Evolutionary conservation across 805 yeast genomes (phyloP).

Genomic region (Lipomyces lipofer): DNA sequence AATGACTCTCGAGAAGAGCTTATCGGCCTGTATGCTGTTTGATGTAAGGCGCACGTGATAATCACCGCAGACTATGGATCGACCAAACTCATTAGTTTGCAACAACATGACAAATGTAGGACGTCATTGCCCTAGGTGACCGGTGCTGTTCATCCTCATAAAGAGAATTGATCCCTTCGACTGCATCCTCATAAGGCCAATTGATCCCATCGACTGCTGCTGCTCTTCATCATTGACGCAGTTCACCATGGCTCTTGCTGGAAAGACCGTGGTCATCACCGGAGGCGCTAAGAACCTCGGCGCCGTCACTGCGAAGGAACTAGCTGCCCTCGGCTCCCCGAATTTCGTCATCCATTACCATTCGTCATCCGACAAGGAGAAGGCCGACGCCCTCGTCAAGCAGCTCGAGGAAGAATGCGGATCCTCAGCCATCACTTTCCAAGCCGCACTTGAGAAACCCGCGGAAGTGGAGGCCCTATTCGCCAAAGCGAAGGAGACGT

Average conservation of each 20-base stretch:
- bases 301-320: constrained; percentile 51
- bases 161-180: no score
- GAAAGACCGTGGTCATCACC: constrained; percentile 56
- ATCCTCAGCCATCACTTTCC: constrained; percentile 47
- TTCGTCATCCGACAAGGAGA: constrained; percentile 44
- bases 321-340: constrained; percentile 54
- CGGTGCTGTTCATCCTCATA: no score
- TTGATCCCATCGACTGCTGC: no score
- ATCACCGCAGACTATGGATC: no score
- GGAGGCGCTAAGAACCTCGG: constrained; percentile 69
- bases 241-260: constrained; percentile 32
- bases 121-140: no score
- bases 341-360: constrained; percentile 59
- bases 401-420: constrained; percentile 43
- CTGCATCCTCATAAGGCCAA: no score
- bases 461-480: constrained; percentile 49
- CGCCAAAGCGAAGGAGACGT: constrained; percentile 45
- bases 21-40: no score
- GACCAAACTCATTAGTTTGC: no score
- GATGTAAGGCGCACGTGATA: no score
- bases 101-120: no score
- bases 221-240: no score
- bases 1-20: no score
- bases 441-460: constrained; percentile 48
- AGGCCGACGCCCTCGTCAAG: constrained; percentile 38